phyloP scores from a whole-genome alignment of 208 protist species.

The Acanthamoeba healyi region DNA sequence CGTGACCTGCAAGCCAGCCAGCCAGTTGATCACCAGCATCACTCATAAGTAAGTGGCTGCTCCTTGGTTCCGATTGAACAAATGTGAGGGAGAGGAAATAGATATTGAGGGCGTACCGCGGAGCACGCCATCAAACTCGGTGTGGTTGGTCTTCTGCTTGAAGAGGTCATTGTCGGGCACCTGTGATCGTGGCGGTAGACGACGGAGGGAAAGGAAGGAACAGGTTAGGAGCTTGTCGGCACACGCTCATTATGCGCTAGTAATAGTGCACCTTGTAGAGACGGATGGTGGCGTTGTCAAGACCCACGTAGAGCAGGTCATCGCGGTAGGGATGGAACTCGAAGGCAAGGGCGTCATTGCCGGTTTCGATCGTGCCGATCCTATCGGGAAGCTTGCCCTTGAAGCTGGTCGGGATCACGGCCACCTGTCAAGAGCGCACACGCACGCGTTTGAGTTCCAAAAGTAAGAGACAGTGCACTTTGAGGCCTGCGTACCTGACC shows the following conservation, averaged over 20 bases:
- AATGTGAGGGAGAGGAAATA: no score
- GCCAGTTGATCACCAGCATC: no score
- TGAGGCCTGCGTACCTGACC: slow-evolving; percentile 59
- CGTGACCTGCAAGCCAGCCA: slow-evolving; percentile 47
- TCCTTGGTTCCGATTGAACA: no score
- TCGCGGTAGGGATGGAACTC: slow-evolving; percentile 67
- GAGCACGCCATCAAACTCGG: slow-evolving; percentile 27
- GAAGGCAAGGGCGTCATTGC: slow-evolving; percentile 24
- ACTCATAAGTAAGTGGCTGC: no score
- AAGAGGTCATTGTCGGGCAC: slow-evolving; percentile 63
- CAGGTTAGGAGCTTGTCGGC: no score
- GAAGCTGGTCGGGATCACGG: slow-evolving; percentile 33
- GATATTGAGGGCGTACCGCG: background rate
- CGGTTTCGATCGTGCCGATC: slow-evolving; percentile 63
- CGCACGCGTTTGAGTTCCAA: background rate
- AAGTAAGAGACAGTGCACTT: slow-evolving; percentile 44
- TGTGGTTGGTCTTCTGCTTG: slow-evolving; percentile 71
- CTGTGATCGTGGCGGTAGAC: background rate
- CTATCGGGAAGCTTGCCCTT: slow-evolving; percentile 69
- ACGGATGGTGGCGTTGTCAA: slow-evolving; percentile 51
- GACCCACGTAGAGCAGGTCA: slow-evolving; percentile 40
- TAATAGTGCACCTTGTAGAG: slow-evolving; percentile 69
- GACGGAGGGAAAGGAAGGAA: no score
- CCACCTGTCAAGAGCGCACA: background rate
- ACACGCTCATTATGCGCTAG: no score